These are phyloP conservation scores for Coniosporium apollinis DNA, from an alignment of 495 filamentous ascomycete species.

Conservation along the genomic window DNA sequence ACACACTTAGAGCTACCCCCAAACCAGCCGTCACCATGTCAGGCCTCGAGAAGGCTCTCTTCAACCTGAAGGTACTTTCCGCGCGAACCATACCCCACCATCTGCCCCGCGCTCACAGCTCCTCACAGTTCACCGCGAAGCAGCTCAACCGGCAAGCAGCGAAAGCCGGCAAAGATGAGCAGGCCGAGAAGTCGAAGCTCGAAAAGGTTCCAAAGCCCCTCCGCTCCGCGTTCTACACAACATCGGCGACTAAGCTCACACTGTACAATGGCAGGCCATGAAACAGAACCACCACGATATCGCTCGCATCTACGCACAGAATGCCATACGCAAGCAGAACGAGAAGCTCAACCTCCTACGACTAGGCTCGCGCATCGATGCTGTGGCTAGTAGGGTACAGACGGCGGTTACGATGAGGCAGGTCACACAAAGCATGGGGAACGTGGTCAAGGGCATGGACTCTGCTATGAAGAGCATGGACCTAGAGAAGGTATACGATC, in stretches of 20 bases:
- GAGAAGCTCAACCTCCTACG: constrained; percentile 46
- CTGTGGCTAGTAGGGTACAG: constrained; percentile 43
- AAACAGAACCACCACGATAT: constrained; percentile 55
- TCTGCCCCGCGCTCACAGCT: constrained; percentile 2
- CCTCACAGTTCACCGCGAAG: constrained; percentile 60
- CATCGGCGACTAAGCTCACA: neutral
- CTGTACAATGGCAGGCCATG: constrained; percentile 27
- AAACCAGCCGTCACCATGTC: too few species aligned
- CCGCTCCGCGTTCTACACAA: neutral
- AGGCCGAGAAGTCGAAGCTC: constrained; percentile 62
- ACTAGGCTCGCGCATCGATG: constrained; percentile 43
- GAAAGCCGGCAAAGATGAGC: constrained; percentile 71
- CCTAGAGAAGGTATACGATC: constrained; percentile 39
- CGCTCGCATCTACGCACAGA: constrained; percentile 68
- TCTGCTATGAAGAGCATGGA: constrained; percentile 51
- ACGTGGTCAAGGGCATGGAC: constrained; percentile 49
- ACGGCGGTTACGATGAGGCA: constrained; percentile 51
- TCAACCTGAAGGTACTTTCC: constrained; percentile 41
- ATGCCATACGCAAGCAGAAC: constrained; percentile 65
- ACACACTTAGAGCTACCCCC: too few species aligned
- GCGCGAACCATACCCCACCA: constrained; percentile 1
- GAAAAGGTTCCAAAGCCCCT: constrained; percentile 39
- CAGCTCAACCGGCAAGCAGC: constrained; percentile 64
- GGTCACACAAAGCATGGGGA: constrained; percentile 46
- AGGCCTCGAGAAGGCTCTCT: constrained; percentile 45